Evolutionary conservation across 768 basidiomycete species (phyloP).

Genomic region (Suillus weaverae): DNA sequence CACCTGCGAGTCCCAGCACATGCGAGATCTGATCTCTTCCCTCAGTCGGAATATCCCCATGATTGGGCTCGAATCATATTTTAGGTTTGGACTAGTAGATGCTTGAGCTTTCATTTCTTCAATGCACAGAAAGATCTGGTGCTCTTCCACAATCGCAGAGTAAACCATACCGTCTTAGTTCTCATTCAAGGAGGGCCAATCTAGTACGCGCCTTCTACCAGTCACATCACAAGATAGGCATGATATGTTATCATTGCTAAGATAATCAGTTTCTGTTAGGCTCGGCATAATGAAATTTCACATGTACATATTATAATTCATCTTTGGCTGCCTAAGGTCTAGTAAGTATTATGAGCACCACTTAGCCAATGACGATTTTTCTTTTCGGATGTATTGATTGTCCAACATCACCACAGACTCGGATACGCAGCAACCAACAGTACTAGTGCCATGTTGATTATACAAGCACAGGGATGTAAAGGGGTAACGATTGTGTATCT

Average conservation of each 20-base stretch:
- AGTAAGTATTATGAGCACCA: no score
- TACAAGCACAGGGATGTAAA: no score
- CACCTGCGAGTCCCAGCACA: constrained; percentile 32
- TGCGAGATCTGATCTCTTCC: constrained; percentile 4
- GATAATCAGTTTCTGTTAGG: neutral
- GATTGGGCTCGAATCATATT: constrained; percentile 33
- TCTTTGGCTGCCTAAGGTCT: no score
- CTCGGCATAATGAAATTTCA: neutral
- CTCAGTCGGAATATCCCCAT: constrained; percentile 54
- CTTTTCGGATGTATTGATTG: no score
- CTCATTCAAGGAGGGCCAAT: constrained; percentile 47
- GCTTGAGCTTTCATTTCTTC: neutral
- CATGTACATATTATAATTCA: neutral
- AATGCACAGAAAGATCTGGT: constrained; percentile 68
- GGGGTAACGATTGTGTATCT: no score
- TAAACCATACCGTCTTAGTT: constrained; percentile 76
- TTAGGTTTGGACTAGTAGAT: neutral
- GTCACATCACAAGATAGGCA: constrained; percentile 48
- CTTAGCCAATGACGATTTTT: no score
- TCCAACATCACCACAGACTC: no score
- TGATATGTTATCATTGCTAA: constrained; percentile 19
- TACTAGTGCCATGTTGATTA: no score
- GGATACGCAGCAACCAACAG: no score
- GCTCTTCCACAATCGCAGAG: constrained; percentile 84
- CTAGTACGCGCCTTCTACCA: constrained; percentile 50